Base-by-base conservation (phyloP, 2,329 filamentous ascomycete genomes). In the Diaporthe sp. region DNA sequence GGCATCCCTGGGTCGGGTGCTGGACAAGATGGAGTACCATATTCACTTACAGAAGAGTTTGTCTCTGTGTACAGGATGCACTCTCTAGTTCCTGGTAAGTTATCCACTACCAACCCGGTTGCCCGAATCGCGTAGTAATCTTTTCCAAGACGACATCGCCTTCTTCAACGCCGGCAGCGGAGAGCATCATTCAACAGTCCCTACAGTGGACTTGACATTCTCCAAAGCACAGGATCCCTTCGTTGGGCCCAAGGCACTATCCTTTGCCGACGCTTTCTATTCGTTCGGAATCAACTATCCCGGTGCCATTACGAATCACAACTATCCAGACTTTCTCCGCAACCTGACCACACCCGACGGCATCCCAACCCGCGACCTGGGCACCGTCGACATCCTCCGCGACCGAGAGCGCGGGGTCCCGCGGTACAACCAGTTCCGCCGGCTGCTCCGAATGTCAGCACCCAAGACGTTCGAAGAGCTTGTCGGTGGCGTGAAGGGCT, bases 321-420 rank as follows among this genome's bases (percentile, higher is more conserved):
- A 70, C 1, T 70, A 70, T 9, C 65, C 65, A 9, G 15, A 70
- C n/a, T 55, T 70, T 12, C 49, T 70, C 3, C 65, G 65, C 31
- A 55, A 70, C 15, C n/a, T 70, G 9, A 55, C 65, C 9, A 70
- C 65, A 1, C 65, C 65, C 1, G 65, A 70, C 8, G 49, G 65
- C 7, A 77, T 77, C 5, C 78, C 78, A 68, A 58, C 39, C 31
- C 80, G 84, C 13, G 86, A 88, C 77, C 79, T 88, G 76, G 86
- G 84, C 25, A 87, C 86, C 9, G 81, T 88, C 28, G 86, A 88
- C 75, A 85, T 88, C 72, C 81, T 88, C 1, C 83, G 86, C 2
- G 86, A 88, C 76, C 84, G 86, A 37, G 86, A 88, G 78, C 84
- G 87, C 22, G 86, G 86, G 31, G 84, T 88, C 4, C 86, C 86